Percentiles rank a stretch among this genome's conserved stretches.
These are phyloP conservation scores for Xanthoceras sorbifolium DNA, from an alignment of 345 rosid genomes.

Conservation along the genomic window DNA sequence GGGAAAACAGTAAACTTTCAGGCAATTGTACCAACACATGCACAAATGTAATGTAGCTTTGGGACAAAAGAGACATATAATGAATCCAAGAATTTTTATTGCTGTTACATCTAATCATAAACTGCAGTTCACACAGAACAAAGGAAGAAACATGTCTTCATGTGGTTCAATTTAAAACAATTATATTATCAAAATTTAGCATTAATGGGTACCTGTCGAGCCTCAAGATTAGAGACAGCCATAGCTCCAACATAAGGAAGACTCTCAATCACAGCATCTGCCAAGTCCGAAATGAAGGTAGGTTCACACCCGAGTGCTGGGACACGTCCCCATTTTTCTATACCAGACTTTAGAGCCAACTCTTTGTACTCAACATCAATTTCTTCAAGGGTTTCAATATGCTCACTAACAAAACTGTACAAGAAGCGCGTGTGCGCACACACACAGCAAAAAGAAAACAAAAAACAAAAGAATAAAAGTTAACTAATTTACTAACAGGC, in stretches of 20 bases:
- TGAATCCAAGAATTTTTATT: neutral
- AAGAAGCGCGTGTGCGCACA: constrained; percentile 12
- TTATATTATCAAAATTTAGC: neutral
- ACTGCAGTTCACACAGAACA: neutral
- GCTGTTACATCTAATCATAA: neutral
- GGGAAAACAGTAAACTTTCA: neutral
- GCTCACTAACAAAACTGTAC: constrained; percentile 94
- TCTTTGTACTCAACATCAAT: constrained; percentile 96
- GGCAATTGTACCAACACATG: neutral
- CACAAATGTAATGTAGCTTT: neutral
- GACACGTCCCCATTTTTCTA: constrained; percentile 97
- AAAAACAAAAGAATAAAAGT: neutral
- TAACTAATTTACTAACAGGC: constrained; percentile 10
- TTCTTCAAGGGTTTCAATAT: constrained; percentile 97
- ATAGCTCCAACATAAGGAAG: constrained; percentile 99
- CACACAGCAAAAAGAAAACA: neutral
- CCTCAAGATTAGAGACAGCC: constrained; percentile 98
- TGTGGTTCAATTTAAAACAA: neutral
- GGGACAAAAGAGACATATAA: neutral
- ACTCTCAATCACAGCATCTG: constrained; percentile 95
- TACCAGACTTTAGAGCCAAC: constrained; percentile 87
- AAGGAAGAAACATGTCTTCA: neutral
- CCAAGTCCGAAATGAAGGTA: constrained; percentile 91
- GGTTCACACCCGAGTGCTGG: constrained; percentile 95
- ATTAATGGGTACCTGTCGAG: constrained; percentile 76